phyloP scores from a whole-genome alignment of 2,329 filamentous ascomycete genomes.

The Aureobasidium subglaciale region DNA sequence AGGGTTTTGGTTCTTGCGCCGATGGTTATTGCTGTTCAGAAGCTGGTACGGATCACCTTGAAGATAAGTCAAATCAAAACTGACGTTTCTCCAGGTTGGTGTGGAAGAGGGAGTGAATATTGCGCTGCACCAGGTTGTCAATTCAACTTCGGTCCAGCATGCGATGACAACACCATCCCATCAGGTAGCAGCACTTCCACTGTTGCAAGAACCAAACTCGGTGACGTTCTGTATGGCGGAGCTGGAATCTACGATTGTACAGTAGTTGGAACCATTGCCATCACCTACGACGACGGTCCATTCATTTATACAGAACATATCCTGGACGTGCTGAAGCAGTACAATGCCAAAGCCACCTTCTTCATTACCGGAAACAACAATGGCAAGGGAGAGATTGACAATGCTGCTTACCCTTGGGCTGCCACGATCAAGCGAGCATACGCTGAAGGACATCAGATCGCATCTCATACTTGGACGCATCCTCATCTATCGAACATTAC shows the following conservation, averaged over 20 bases:
- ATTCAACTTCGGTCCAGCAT: conserved; percentile 53
- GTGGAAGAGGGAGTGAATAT: conserved; percentile 48
- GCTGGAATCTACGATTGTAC: conserved; percentile 50
- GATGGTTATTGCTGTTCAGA: conserved; percentile 13
- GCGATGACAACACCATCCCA: conserved; percentile 52
- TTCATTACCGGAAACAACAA: conserved; percentile 65
- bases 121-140: conserved; percentile 57
- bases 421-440: conserved; percentile 51
- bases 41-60: not conserved
- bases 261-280: conserved; percentile 54
- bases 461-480: conserved; percentile 52
- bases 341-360: conserved; percentile 71
- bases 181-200: conserved; percentile 49
- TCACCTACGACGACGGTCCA: conserved; percentile 84
- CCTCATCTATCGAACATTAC: conserved; percentile 41
- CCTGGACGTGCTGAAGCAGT: conserved; percentile 54
- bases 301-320: conserved; percentile 66
- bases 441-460: conserved; percentile 53
- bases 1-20: conserved; percentile 6
- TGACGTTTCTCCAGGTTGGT: conserved; percentile 24
- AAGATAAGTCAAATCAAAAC: not conserved
- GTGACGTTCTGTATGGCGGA: conserved; percentile 50
- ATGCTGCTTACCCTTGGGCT: conserved; percentile 38
- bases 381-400: conserved; percentile 51
- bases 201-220: conserved; percentile 47